Evolutionary conservation across 805 yeast species (phyloP), one percentile per base, ranked within the genome.

Genomic region (Osmozyma mogii): DNA sequence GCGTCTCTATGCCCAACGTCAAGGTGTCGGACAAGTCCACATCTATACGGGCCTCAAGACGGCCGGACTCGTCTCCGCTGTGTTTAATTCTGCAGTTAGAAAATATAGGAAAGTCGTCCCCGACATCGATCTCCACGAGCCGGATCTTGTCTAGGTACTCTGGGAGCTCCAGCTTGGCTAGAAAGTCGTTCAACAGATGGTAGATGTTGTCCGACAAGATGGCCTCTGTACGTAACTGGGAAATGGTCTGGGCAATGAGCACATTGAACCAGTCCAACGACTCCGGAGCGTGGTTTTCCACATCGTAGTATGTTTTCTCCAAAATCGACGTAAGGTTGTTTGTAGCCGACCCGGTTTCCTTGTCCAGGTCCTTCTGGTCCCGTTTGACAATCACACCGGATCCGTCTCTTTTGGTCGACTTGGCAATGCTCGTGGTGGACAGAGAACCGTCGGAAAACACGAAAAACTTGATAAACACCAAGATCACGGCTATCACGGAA

Each of bases 201-300:
- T 88, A 76, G 15, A 92, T 81, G 50, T 85, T 87, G 50, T 92
- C 92, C 28, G 87, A 76, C 24, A 72, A 65, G 33, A 84, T 58
- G 0, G 97, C 97, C 50, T 92, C 97, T n/a, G 78, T 70, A 34
- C 98, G 70, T 37, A 87, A 69, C 40, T 88, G 95, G 18, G 84
- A 74, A 15, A 92, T 76, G 6, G 87, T 78, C 52, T 92, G 96
- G 0, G 96, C 98, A 12, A 92, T 70, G 21, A 92, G 63, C 1
- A 92, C 96, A 41, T 89, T 92, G 54, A 92, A 85, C 98, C 98
- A 92, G 52, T 92, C 98, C 36, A 92, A 59, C 0, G 96, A 81
- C 58, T 92, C 98, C 0, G 96, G 72, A 11, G 77, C 67, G 52
- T 92, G 98, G 15, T 75, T 77, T 26, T 78, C 76, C 2, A 92